phyloP scores from a whole-genome alignment of 352 stramenopile genomes.

The Blastocystis sp. region DNA sequence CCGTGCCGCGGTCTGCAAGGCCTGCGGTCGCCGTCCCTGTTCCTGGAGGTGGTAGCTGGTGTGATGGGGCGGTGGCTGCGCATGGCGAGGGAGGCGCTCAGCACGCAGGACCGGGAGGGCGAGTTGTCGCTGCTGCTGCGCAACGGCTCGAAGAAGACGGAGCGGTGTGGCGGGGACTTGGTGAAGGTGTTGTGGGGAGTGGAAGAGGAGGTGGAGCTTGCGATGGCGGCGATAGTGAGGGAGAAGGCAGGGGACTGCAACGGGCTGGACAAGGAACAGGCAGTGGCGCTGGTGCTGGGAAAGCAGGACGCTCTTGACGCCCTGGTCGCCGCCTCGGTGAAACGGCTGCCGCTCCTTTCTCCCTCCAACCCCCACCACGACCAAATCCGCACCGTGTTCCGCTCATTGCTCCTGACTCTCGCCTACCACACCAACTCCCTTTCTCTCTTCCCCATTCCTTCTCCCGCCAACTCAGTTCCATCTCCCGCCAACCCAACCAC shows the following conservation, averaged over 20 bases:
- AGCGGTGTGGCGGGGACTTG: neutral
- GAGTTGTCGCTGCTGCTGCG: neutral
- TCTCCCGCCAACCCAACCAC: no score
- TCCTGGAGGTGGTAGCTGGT: neutral
- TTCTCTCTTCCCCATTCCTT: neutral
- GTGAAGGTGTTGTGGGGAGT: neutral
- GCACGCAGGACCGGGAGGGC: neutral
- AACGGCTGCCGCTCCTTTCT: constrained; percentile 1
- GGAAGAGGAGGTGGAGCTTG: neutral
- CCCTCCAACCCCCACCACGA: neutral
- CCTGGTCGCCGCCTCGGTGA: neutral
- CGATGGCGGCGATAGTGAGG: neutral
- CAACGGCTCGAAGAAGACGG: neutral
- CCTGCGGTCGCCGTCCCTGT: constrained; percentile 11
- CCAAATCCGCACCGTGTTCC: neutral
- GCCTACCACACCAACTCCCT: neutral
- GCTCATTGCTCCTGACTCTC: neutral
- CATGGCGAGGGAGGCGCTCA: neutral
- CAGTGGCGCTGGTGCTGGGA: neutral
- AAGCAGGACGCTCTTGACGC: neutral
- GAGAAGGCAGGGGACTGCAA: neutral
- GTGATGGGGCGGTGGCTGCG: neutral
- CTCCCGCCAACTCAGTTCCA: no score
- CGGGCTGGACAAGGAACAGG: neutral
- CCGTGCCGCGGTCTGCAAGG: neutral